These are phyloP conservation scores for Trichomonas gallinae DNA, from an alignment of 208 protist genomes.

Conservation along the genomic window DNA sequence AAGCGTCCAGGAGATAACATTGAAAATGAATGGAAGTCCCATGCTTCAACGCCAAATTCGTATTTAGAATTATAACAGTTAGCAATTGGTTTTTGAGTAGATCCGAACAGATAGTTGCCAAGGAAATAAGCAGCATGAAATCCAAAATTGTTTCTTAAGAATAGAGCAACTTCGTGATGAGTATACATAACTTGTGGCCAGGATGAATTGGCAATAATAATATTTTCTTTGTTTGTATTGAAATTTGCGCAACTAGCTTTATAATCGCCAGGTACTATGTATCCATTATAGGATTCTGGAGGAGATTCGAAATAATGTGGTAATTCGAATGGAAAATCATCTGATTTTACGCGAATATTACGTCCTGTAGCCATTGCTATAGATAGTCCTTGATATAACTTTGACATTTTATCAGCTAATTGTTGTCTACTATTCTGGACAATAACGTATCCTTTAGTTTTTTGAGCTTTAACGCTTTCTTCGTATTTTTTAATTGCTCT, in stretches of 20 bases:
- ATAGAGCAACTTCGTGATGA: background rate
- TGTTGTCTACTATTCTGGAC: background rate
- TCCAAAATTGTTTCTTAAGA: background rate
- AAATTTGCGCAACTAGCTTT: background rate
- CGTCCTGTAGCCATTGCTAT: background rate
- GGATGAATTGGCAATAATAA: background rate
- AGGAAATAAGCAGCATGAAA: background rate
- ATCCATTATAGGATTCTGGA: background rate
- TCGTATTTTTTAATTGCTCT: background rate
- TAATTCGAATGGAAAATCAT: background rate
- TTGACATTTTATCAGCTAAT: background rate
- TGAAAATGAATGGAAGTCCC: background rate
- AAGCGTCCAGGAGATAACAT: background rate
- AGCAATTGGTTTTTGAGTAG: background rate
- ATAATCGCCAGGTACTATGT: background rate
- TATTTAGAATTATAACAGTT: background rate
- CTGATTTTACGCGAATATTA: background rate
- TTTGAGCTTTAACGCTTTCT: background rate
- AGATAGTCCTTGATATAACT: background rate
- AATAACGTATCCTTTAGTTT: background rate
- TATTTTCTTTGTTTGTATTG: background rate
- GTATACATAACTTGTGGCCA: background rate
- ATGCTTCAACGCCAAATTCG: background rate
- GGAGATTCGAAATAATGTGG: background rate
- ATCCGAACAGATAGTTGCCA: background rate